A percentile compares a stretch with the other conserved stretches of the same genome.
Evolutionary conservation across 2,329 filamentous ascomycete genomes (phyloP).

Genomic region (Furcasterigmium sp.): DNA sequence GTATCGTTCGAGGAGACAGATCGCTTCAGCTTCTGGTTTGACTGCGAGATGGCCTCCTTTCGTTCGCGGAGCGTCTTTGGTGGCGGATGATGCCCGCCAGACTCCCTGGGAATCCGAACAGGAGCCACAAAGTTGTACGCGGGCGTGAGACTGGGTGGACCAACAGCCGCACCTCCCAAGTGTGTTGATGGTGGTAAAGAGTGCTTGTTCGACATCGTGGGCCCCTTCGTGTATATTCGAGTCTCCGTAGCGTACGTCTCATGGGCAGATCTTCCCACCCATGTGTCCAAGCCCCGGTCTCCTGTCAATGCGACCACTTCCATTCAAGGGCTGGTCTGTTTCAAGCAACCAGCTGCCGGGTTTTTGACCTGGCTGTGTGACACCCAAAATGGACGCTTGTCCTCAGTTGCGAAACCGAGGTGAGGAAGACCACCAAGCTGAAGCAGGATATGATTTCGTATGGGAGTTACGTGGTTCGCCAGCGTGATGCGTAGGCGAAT

Average conservation of each 20-base stretch:
- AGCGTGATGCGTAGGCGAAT: too few relatives aligned
- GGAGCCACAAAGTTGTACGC: slow-evolving; percentile 25
- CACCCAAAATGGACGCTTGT: too few relatives aligned
- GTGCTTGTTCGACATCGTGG: slow-evolving; percentile 5
- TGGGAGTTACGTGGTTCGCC: too few relatives aligned
- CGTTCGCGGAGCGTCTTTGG: slow-evolving; percentile 23
- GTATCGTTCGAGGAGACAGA: slow-evolving; percentile 45
- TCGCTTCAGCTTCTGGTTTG: slow-evolving; percentile 37
- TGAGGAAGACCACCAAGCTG: too few relatives aligned
- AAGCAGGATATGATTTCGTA: too few relatives aligned
- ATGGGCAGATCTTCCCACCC: not conserved
- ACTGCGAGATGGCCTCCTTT: slow-evolving; percentile 29
- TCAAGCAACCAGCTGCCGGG: too few relatives aligned
- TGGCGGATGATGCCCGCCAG: slow-evolving; percentile 2
- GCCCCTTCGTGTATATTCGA: slow-evolving; percentile 14
- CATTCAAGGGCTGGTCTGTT: too few relatives aligned
- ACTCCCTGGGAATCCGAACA: slow-evolving; percentile 1
- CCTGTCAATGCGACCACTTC: too few relatives aligned
- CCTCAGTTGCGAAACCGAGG: too few relatives aligned
- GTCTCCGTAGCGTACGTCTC: not conserved
- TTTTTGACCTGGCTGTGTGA: too few relatives aligned
- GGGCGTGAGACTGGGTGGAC: slow-evolving; percentile 11
- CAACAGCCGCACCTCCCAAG: not conserved
- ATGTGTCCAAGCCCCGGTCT: not conserved
- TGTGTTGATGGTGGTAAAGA: not conserved